These are phyloP conservation scores for Aspergillus sp. DNA, from an alignment of 2,329 filamentous ascomycete species.

Conservation along the genomic window DNA sequence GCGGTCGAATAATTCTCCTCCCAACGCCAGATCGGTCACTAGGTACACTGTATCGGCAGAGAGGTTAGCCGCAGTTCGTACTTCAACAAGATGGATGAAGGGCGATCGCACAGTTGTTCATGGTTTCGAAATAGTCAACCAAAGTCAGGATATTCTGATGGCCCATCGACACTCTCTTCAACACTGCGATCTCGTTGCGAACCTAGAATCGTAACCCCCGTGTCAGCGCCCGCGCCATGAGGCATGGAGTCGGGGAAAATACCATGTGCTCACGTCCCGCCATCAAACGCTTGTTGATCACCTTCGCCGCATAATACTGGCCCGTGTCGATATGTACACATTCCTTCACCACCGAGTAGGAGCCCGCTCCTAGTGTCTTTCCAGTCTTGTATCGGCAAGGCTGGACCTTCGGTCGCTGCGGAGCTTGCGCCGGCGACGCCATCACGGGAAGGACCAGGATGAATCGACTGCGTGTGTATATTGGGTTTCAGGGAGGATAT, in stretches of 20 bases:
- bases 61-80: too few relatives aligned
- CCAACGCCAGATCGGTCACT: constrained; percentile 92
- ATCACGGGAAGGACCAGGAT: constrained; percentile 16
- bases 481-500: neutral
- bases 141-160: constrained; percentile 97
- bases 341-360: constrained; percentile 98
- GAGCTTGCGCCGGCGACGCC: constrained; percentile 29
- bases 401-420: constrained; percentile 67
- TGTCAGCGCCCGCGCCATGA: constrained; percentile 6
- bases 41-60: constrained; percentile 69
- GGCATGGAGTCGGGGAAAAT: constrained; percentile 7
- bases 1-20: constrained; percentile 95
- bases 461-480: neutral
- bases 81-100: too few relatives aligned
- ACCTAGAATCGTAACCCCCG: constrained; percentile 57
- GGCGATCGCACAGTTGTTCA: constrained; percentile 76
- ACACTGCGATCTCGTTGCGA: constrained; percentile 94
- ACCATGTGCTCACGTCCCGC: constrained; percentile 98
- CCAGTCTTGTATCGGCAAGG: constrained; percentile 98
- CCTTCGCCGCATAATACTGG: constrained; percentile 96
- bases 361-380: constrained; percentile 93
- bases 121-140: constrained; percentile 98
- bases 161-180: constrained; percentile 98
- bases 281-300: constrained; percentile 99
- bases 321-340: constrained; percentile 98